Base-by-base conservation (phyloP, 2,329 filamentous ascomycete genomes). In the Neobulgaria alba region DNA sequence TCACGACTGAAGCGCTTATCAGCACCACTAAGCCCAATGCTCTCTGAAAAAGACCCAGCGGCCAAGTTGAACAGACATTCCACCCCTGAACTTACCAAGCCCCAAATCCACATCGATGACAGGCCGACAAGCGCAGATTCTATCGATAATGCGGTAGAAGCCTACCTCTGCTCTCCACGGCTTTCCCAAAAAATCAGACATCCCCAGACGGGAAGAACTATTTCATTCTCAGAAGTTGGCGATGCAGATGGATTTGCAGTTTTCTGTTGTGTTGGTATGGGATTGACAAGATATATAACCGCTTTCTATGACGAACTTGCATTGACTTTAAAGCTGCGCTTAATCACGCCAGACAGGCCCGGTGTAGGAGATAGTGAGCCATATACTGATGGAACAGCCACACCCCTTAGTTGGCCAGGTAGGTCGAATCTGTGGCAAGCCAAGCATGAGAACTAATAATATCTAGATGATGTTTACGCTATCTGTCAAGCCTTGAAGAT, bases 231-330 rank as follows among this genome's bases (percentile, higher is more conserved):
- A 0, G 92, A 98, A 61, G 92, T 98, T 2, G 92, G 92, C 10
- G 89, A 96, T 60, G 80, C 89, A 0, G 78, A 90, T 32, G 92
- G 92, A 1, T 90, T 83, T 51, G 90, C 88, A 2, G 86, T 98
- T 2, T 89, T 98, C 53, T 93, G 92, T 59, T 98, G 92, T 56
- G 88, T 98, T 2, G 92, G 92, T 15, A 98, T 98, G 92, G 92
- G 92, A 0, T 64, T 98, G 55, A 98, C 92, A 9, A 77, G 92
- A 62, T 98, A 92, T 59, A 85, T 98, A 45, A 95, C 87, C 46
- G 88, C 89, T 0, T 98, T 98, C 60, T 98, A 96, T 58, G 92
- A 98, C 60, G 92, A 98, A 61, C 69, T 98, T 39, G 92, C 92
- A 2, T 67, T 85, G 56, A 94, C 89, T 1, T 67, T 98, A 44